Evolutionary conservation across 495 filamentous ascomycete species (phyloP).

Genomic region (Lasiosphaeria ovina): DNA sequence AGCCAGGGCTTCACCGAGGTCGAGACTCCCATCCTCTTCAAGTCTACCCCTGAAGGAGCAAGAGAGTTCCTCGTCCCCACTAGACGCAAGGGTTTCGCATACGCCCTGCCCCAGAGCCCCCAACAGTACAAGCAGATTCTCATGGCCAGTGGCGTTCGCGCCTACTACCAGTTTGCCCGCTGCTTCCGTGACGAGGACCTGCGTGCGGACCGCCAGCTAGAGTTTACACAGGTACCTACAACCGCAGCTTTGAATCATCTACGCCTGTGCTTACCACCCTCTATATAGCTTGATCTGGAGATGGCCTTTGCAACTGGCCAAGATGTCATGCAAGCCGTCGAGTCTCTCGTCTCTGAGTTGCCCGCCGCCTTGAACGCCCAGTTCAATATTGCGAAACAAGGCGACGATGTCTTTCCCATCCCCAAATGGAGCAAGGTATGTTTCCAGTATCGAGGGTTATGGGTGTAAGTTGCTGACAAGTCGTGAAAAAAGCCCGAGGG

Average conservation of each 20-base stretch:
- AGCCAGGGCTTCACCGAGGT: constrained; percentile 66
- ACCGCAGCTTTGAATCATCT: not conserved
- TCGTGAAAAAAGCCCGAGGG: constrained; percentile 1
- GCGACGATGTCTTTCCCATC: constrained; percentile 29
- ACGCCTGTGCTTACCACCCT: constrained; percentile 13
- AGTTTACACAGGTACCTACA: constrained; percentile 80
- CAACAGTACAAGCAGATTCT: constrained; percentile 99
- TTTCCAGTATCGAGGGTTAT: no score
- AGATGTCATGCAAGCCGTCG: constrained; percentile 70
- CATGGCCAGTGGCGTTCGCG: constrained; percentile 80
- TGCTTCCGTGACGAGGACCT: constrained; percentile 97
- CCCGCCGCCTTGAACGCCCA: constrained; percentile 50
- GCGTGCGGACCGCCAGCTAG: constrained; percentile 88
- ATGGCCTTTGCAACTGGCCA: constrained; percentile 76
- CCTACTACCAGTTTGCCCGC: constrained; percentile 88
- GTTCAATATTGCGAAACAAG: constrained; percentile 17
- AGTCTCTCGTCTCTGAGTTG: constrained; percentile 60
- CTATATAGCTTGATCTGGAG: constrained; percentile 77
- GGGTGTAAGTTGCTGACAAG: not conserved
- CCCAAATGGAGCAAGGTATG: constrained; percentile 16
- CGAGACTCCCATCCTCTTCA: constrained; percentile 93
- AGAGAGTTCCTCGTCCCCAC: constrained; percentile 95
- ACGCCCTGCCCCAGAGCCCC: constrained; percentile 92
- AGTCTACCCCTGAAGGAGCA: constrained; percentile 95
- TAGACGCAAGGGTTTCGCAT: constrained; percentile 65